Evolutionary conservation across 2,329 filamentous ascomycete genomes (phyloP), one percentile per base, ranked within the genome.

Genomic region (Xenosphaeropsis pyriputrescens): DNA sequence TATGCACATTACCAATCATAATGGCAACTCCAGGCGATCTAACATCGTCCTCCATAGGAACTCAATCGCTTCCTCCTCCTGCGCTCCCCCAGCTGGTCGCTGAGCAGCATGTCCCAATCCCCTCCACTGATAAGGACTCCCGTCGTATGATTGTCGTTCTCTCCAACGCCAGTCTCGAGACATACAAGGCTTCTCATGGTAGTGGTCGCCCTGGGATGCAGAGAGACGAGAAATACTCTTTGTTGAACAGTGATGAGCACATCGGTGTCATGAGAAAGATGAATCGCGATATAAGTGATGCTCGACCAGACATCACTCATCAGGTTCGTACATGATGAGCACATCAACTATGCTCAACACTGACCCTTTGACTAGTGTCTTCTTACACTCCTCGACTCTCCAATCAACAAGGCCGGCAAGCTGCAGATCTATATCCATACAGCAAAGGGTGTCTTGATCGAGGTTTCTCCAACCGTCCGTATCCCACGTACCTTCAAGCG

Each of bases 181-280:
- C 91, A 1, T 96, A 95, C 70, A 93, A 93, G 58, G 84, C 91
- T 1, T 82, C 84, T 15, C 78, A 85, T 48, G 78, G 79, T 43
- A 73, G 78, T 14, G 59, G 73, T 56, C 63, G 78, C 63, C 61
- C 75, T 57, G 66, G 75, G 22, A 65, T 70, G 41, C 72, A 75
- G 43, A 48, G 50, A 37, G 88, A 95, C 52, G 89, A 95, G 58
- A 96, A 96, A 61, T 98, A 93, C 63, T 93, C 89, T 43, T 69
- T 98, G 37, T 77, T 98, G 54, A 98, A 98, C 69, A 95, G 88
- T 61, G 91, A 98, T 56, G 91, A 98, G 63, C 91, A 98, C 58
- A 98, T 98, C 50, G 91, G 91, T 45, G 83, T 96, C 47, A 94
- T 98, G 86, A 81, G 91, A 54, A 98, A 96, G 69, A 96, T 96